Conservation (phyloP, 495 filamentous ascomycete genomes). For the Penicillium alfredii region DNA sequence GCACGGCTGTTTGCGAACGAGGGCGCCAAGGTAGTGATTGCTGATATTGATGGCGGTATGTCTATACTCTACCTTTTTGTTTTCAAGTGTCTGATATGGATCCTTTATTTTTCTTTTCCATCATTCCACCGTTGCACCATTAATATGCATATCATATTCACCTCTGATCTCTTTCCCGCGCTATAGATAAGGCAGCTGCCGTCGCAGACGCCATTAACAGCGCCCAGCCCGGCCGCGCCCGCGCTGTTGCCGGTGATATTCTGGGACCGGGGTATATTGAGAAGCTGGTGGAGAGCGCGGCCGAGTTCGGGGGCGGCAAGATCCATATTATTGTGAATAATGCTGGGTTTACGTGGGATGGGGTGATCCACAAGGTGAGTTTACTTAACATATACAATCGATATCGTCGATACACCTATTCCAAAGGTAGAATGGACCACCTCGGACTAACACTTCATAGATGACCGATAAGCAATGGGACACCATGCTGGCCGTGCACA, state of each 20-base stretch:
- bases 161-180: neutral
- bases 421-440: too few species aligned
- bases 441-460: too few species aligned
- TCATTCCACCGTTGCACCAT: neutral
- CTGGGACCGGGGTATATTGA: slow-evolving; percentile 60
- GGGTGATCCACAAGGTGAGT: slow-evolving; percentile 74
- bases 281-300: slow-evolving; percentile 62
- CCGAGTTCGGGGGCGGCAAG: slow-evolving; percentile 76
- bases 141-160: too few species aligned
- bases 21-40: slow-evolving; percentile 74
- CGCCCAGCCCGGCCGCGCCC: slow-evolving; percentile 53
- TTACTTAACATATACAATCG: neutral
- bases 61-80: too few species aligned
- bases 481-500: slow-evolving; percentile 74
- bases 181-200: slow-evolving; percentile 54
- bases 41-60: slow-evolving; percentile 71
- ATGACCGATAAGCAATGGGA: slow-evolving; percentile 91
- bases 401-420: too few species aligned
- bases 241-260: slow-evolving; percentile 69
- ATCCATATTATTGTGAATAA: slow-evolving; percentile 87
- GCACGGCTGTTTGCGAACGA: slow-evolving; percentile 79
- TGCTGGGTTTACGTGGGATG: slow-evolving; percentile 86
- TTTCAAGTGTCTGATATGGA: too few species aligned
- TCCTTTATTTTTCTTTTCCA: too few species aligned
- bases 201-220: slow-evolving; percentile 60